phyloP scores from a whole-genome alignment of 1,284 basidiomycete genomes.

The Boletus semigastroideus region DNA sequence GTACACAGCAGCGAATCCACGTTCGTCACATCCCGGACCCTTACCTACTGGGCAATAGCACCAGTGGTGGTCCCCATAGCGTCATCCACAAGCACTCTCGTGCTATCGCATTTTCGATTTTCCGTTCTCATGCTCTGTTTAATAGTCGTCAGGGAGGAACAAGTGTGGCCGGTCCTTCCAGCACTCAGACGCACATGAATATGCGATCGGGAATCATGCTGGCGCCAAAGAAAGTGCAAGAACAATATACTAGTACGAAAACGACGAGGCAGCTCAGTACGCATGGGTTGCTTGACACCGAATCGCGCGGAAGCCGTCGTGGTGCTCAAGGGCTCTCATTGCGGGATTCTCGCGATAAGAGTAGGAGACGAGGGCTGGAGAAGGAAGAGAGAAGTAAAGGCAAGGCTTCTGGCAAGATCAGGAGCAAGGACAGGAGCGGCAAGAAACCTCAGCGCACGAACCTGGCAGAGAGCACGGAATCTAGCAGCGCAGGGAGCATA shows the following conservation, averaged over 20 bases:
- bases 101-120: slow-evolving; percentile 72
- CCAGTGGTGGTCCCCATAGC: slow-evolving; percentile 59
- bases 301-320: slow-evolving; percentile 15
- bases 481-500: slow-evolving; percentile 34
- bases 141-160: slow-evolving; percentile 17
- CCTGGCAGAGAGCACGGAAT: slow-evolving; percentile 29
- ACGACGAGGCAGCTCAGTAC: slow-evolving; percentile 67
- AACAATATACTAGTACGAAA: slow-evolving; percentile 74
- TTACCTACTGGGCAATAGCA: slow-evolving; percentile 35
- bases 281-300: slow-evolving; percentile 62
- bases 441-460: slow-evolving; percentile 15
- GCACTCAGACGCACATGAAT: slow-evolving; percentile 37
- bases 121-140: slow-evolving; percentile 55
- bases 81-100: slow-evolving; percentile 79
- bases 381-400: slow-evolving; percentile 20
- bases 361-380: slow-evolving; percentile 20
- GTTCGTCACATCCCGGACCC: slow-evolving; percentile 56
- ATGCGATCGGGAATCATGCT: slow-evolving; percentile 56
- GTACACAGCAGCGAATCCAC: slow-evolving; percentile 64
- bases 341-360: slow-evolving; percentile 14
- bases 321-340: slow-evolving; percentile 11
- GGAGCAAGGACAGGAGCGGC: slow-evolving; percentile 24
- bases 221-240: slow-evolving; percentile 69
- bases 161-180: slow-evolving; percentile 5
- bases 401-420: slow-evolving; percentile 24